Base-by-base conservation (phyloP, 352 stramenopile genomes). In the Peronospora farinosa region DNA sequence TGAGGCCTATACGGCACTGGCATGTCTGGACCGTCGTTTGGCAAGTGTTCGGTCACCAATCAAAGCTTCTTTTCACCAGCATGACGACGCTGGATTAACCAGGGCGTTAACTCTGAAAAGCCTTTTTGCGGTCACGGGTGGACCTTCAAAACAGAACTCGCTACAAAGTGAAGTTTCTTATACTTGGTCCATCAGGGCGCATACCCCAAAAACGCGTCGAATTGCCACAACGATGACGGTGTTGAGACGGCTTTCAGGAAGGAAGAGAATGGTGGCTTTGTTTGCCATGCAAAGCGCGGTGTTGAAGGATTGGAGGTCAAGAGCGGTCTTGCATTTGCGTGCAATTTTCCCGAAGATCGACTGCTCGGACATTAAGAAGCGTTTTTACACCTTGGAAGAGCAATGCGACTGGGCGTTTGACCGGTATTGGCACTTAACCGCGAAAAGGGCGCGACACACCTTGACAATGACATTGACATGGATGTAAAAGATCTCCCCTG, bases 81-180 rank as follows among this genome's bases (percentile, higher is more conserved):
- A 77, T 2, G 84, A 96, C 49, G 81, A 95, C 46, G 65, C 82
- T 17, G 68, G 65, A 0, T 71, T 86, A 35, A 96, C 92, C 62
- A 72, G 51, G 11, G 69, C 84, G 46, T 54, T 98, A 10, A 85
- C 75, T n/a, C n/a, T 84, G 12, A 97, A 96, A 64, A 96, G 97
- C 61, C 84, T 97, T 8, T 97, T 96, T 47, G 78, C 76, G 88
- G 86, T 33, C 90, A 98, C 69, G 92, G 92, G 15, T 97, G 89
- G 92, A 98, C 97, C 69, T 98, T 97, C 63, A 88, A 95, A 55
- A 97, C 89, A 0, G 90, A 98, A 62, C 66, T 97, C 17, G 76
- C 88, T 21, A 78, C 78, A 17, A 78, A 84, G 39, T 98, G 90
- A 90, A 90, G 85, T 36, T 97, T 96, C 52, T 68, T 97, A 61